These are phyloP conservation scores for Kappamyces sp. DNA, from an alignment of 192 early-diverging fungal genomes.

Conservation along the genomic window DNA sequence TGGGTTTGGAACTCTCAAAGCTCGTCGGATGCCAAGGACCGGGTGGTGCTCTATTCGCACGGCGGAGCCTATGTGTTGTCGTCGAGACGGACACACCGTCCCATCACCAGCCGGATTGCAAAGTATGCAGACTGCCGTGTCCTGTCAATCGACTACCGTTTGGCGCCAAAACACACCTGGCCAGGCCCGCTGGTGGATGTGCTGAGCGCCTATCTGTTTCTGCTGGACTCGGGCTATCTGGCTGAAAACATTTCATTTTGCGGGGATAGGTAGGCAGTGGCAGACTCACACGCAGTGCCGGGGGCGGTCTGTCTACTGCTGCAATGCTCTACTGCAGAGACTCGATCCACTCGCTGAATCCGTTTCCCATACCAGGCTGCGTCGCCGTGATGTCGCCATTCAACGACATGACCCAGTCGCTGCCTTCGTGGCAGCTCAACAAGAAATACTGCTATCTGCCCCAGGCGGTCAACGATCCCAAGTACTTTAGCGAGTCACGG, in stretches of 20 bases:
- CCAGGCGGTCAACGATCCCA: slow-evolving; percentile 1
- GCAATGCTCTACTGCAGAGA: slow-evolving; percentile 30
- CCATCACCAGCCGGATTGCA: slow-evolving; percentile 35
- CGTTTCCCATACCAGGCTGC: slow-evolving; percentile 40
- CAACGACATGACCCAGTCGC: slow-evolving; percentile 25
- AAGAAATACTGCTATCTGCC: slow-evolving; percentile 15
- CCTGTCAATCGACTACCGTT: slow-evolving; percentile 35
- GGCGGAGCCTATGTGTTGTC: slow-evolving; percentile 12
- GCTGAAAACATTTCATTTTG: slow-evolving; percentile 22
- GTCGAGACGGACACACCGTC: slow-evolving; percentile 9
- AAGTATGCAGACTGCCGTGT: slow-evolving; percentile 39
- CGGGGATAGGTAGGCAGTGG: slow-evolving; percentile 6
- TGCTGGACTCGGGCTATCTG: slow-evolving; percentile 24
- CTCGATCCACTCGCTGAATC: slow-evolving; percentile 33
- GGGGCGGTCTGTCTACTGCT: slow-evolving; percentile 14
- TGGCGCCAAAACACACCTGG: slow-evolving; percentile 24
- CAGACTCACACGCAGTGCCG: slow-evolving; percentile 6
- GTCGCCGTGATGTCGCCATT: slow-evolving; percentile 50
- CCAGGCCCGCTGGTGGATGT: slow-evolving; percentile 22
- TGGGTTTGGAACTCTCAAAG: slow-evolving; percentile 11
- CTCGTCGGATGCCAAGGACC: neutral
- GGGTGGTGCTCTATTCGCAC: slow-evolving; percentile 14
- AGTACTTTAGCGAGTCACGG: slow-evolving; percentile 14
- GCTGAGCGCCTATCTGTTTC: slow-evolving; percentile 25
- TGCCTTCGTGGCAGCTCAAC: slow-evolving; percentile 21